These are phyloP conservation scores for Phyllosticta paracitricarpa DNA, from an alignment of 2,329 filamentous ascomycete genomes.

Conservation along the genomic window DNA sequence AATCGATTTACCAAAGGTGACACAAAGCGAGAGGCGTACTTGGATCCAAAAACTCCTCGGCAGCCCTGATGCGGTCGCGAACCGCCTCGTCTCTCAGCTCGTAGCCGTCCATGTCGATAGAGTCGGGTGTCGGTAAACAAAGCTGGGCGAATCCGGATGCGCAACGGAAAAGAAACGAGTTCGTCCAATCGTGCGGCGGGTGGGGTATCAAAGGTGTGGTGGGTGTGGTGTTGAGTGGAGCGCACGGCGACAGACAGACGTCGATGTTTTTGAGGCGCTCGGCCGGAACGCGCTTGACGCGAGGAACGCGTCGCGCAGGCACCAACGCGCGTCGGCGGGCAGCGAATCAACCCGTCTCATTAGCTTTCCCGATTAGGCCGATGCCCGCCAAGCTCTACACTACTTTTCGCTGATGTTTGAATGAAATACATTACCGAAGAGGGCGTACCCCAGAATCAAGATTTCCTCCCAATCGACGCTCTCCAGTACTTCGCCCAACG, in stretches of 20 bases:
- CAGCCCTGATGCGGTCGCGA: constrained; percentile 72
- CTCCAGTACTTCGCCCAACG: no score
- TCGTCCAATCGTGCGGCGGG: background rate
- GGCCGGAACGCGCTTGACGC: background rate
- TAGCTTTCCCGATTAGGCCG: background rate
- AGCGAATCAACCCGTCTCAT: background rate
- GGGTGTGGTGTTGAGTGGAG: background rate
- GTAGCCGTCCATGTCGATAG: constrained; percentile 53
- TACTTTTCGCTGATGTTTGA: background rate
- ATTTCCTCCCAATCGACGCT: no score
- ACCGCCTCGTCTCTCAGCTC: constrained; percentile 78
- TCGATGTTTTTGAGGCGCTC: background rate
- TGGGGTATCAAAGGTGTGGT: constrained; percentile 6
- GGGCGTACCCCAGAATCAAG: no score
- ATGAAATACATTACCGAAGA: no score
- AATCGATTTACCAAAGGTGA: background rate
- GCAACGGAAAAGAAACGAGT: no score
- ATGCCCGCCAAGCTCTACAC: background rate
- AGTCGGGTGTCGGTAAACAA: background rate
- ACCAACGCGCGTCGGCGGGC: background rate
- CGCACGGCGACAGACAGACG: background rate
- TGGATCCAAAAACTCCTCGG: constrained; percentile 89
- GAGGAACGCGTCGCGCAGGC: background rate
- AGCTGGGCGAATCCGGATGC: background rate
- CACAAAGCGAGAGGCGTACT: constrained; percentile 45